Evolutionary conservation across 768 basidiomycete species (phyloP), one percentile per base, ranked within the genome.

Genomic region (Chiua virens): DNA sequence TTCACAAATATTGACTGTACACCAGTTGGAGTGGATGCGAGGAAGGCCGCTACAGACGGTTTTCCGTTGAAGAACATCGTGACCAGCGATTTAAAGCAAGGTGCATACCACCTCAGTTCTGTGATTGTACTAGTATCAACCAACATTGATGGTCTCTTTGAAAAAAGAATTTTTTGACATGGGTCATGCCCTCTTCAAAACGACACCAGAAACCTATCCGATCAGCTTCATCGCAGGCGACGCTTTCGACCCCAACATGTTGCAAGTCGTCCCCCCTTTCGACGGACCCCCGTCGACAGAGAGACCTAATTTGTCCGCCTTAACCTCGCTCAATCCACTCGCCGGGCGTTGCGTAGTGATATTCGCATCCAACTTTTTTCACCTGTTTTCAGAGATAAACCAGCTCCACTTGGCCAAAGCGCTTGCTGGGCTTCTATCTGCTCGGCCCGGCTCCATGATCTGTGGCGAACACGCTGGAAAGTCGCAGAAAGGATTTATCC

Each of bases 91-190:
- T 49, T 79, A 17, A 53, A 57, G 14, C 46, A 67, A 45, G 73
- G 79, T 72, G 42, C 25, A 25, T 9, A n/a, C n/a, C 22, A 27
- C 8, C 25, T 30, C 7, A 10, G 2, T 39, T 17, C 43, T n/a
- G 5, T n/a, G 34, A 34, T n/a, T n/a, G n/a, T n/a, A n/a, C n/a
- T 3, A 7, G 8, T 34, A 9, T 28, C 17, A 8, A n/a, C 22
- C 14, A 4, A 36, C 1, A 8, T n/a, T n/a, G n/a, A n/a, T n/a
- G n/a, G n/a, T 18, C 15, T 34, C n/a, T 22, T 36, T 37, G n/a
- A n/a, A n/a, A n/a, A n/a, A 41, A 85, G 85, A 66, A 3, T 86
- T 80, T 53, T 81, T 79, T 78, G 70, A 79, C 2, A 65, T 78
- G 7, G 84, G 85, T 1, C 83, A 87, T 50, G 73, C 78, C 28